Evolutionary conservation across 768 basidiomycete species (phyloP).

Genomic region (Pisolithus sp.): DNA sequence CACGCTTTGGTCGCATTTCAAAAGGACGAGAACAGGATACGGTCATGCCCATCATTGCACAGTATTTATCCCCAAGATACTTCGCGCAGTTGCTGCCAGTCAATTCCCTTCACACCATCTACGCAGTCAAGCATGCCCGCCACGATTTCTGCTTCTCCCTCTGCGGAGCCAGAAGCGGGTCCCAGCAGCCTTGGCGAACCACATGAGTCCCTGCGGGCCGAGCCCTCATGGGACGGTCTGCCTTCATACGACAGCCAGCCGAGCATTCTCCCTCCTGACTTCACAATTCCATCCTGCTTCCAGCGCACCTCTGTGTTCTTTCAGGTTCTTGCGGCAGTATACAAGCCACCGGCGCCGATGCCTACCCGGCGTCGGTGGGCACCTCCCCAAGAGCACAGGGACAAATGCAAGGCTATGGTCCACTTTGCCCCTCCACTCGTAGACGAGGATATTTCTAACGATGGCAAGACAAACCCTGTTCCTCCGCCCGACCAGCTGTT

Average conservation of each 20-base stretch:
- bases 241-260: constrained; percentile 3
- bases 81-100: not conserved
- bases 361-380: constrained; percentile 7
- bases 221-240: constrained; percentile 1
- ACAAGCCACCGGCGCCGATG: constrained; percentile 6
- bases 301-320: constrained; percentile 25
- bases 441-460: not conserved
- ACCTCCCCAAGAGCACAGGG: constrained; percentile 14
- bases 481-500: constrained; percentile 17
- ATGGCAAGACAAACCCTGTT: not conserved
- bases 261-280: constrained; percentile 7
- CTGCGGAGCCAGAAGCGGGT: constrained; percentile 12
- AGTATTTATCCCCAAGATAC: not conserved
- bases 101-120: not conserved
- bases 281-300: constrained; percentile 12
- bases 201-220: not conserved
- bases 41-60: constrained; percentile 1
- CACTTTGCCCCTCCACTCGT: constrained; percentile 17
- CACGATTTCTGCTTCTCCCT: constrained; percentile 6
- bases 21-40: constrained; percentile 2
- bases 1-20: constrained; percentile 10
- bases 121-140: not conserved
- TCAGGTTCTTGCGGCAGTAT: constrained; percentile 23
- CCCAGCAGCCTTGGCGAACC: constrained; percentile 9
- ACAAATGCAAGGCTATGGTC: constrained; percentile 22